Percentiles rank a stretch among this genome's conserved stretches.
Evolutionary conservation across 2,329 filamentous ascomycete species (phyloP).

Genomic region (Catunica adiposa): DNA sequence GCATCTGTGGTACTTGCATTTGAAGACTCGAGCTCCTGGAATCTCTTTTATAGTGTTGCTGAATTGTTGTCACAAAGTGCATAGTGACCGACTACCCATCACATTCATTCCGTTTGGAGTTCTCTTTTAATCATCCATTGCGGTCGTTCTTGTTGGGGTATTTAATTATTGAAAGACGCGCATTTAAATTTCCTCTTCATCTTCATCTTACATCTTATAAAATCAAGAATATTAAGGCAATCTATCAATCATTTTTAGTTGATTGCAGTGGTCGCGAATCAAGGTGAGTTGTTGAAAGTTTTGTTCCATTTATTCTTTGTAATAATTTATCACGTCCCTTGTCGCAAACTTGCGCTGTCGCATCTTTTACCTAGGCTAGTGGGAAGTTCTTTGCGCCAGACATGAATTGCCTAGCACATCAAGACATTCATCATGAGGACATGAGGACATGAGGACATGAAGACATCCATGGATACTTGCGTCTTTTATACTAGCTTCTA

Average conservation of each 20-base stretch:
- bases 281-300: not conserved
- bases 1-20: no score
- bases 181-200: not conserved
- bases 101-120: no score
- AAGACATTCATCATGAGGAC: not conserved
- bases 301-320: conserved; percentile 6
- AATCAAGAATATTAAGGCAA: conserved; percentile 16
- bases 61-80: no score
- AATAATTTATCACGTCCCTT: conserved; percentile 4
- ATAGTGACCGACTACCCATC: not conserved
- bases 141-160: no score
- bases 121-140: no score
- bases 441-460: not conserved
- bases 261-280: conserved; percentile 7
- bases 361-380: no score
- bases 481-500: not conserved
- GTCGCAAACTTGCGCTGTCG: not conserved
- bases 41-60: not conserved
- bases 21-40: no score
- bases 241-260: conserved; percentile 11
- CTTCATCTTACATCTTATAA: conserved; percentile 6
- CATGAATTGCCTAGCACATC: conserved; percentile 2
- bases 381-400: no score
- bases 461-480: no score
- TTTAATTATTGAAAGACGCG: no score